These are phyloP conservation scores for Cadophora gregata DNA, from an alignment of 2,329 filamentous ascomycete species.

Conservation along the genomic window DNA sequence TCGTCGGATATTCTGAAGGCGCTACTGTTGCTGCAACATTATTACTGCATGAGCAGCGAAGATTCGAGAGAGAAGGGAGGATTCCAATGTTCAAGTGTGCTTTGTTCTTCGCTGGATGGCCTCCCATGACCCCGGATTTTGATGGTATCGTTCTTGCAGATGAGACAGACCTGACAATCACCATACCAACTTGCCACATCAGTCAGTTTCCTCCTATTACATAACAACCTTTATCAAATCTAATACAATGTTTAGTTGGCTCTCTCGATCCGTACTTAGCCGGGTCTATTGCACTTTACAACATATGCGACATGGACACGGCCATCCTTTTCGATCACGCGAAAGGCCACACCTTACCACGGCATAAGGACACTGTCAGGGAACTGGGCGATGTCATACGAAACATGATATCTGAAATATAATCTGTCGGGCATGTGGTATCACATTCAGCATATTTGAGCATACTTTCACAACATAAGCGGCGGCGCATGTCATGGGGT, in stretches of 20 bases:
- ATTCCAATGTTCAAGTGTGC: constrained; percentile 49
- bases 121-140: constrained; percentile 54
- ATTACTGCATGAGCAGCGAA: constrained; percentile 56
- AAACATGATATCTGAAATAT: constrained; percentile 32
- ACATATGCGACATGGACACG: constrained; percentile 66
- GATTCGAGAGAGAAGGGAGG: constrained; percentile 44
- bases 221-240: background rate
- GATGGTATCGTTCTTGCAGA: constrained; percentile 57
- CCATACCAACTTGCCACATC: constrained; percentile 59
- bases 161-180: constrained; percentile 56
- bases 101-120: constrained; percentile 60
- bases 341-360: constrained; percentile 67
- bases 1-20: constrained; percentile 67
- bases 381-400: constrained; percentile 44
- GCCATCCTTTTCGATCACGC: constrained; percentile 69
- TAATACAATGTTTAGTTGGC: constrained; percentile 49
- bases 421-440: constrained; percentile 6
- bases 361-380: constrained; percentile 49
- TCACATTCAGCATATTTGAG: background rate
- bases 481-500: constrained; percentile 1
- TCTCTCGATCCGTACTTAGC: constrained; percentile 66
- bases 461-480: constrained; percentile 8
- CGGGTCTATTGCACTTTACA: constrained; percentile 66
- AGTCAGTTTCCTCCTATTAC: constrained; percentile 46
- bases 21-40: constrained; percentile 61